A percentile compares a stretch with the other conserved stretches of the same genome.
phyloP scores from a whole-genome alignment of 2,329 filamentous ascomycete species.

The Ascochyta pisi region DNA sequence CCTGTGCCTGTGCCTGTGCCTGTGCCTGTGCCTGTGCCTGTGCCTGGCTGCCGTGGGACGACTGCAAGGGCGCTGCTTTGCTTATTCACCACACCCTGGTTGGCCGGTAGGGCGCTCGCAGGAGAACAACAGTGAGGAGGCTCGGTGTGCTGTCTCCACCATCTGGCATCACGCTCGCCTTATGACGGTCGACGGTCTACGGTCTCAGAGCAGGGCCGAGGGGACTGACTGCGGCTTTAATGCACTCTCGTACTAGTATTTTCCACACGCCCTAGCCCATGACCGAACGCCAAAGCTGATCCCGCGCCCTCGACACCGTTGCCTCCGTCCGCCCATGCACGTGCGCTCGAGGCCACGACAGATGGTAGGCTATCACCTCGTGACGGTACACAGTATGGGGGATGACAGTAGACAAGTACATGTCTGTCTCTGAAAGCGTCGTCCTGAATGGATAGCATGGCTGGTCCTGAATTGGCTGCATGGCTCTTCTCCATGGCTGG shows the following conservation, averaged over 20 bases:
- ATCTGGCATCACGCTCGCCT: conserved; percentile 24
- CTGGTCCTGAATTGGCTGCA: too few relatives aligned
- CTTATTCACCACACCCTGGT: neutral
- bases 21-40: too few relatives aligned
- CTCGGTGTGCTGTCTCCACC: neutral
- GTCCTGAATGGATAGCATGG: too few relatives aligned
- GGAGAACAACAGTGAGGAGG: neutral
- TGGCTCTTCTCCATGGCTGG: too few relatives aligned
- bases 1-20: too few relatives aligned
- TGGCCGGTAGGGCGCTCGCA: neutral
- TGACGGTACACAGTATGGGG: too few relatives aligned
- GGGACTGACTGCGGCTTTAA: conserved; percentile 11
- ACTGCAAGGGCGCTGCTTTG: neutral
- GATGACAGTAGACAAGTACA: too few relatives aligned
- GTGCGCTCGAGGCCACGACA: conserved; percentile 20
- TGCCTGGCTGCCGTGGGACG: neutral
- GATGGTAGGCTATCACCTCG: too few relatives aligned
- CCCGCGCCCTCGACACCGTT: conserved; percentile 3
- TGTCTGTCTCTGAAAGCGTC: too few relatives aligned
- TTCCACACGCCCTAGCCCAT: conserved; percentile 20
- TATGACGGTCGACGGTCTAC: neutral
- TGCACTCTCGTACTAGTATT: conserved; percentile 16
- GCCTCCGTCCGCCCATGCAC: conserved; percentile 29
- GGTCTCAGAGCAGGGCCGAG: neutral
- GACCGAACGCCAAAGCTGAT: conserved; percentile 4